phyloP scores from a whole-genome alignment of 2,329 filamentous ascomycete species.

The Trichoderma arundinaceum region DNA sequence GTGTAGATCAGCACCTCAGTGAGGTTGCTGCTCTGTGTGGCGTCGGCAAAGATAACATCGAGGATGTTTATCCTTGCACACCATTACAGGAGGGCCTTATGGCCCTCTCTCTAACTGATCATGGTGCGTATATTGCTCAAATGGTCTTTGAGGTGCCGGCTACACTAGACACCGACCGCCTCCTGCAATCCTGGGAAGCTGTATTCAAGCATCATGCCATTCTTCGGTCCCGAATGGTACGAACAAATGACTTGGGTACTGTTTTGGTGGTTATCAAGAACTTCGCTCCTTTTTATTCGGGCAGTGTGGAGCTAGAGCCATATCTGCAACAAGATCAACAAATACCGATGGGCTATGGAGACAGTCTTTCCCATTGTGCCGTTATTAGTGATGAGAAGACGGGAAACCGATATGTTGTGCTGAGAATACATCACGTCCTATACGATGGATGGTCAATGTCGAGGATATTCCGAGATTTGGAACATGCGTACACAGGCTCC shows the following conservation, averaged over 20 bases:
- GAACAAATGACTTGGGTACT: too few species aligned
- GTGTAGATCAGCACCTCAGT: too few species aligned
- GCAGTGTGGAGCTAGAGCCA: too few species aligned
- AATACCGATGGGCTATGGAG: neutral
- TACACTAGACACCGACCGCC: neutral
- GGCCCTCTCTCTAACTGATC: neutral
- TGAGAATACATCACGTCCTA: conserved; percentile 9
- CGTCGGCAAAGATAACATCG: too few species aligned
- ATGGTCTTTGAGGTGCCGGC: neutral
- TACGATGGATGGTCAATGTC: conserved; percentile 15
- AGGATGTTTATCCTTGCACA: too few species aligned
- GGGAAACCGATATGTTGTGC: conserved; percentile 9
- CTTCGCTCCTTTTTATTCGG: too few species aligned
- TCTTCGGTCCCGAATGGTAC: conserved; percentile 15
- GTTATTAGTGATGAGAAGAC: too few species aligned
- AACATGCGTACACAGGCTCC: neutral
- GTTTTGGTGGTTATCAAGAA: neutral
- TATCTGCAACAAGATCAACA: neutral
- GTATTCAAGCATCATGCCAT: neutral
- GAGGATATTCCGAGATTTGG: neutral
- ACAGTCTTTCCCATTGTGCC: neutral
- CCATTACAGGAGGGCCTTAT: too few species aligned
- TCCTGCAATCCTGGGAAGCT: conserved; percentile 31
- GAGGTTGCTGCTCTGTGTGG: too few species aligned
- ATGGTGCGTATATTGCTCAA: conserved; percentile 9